Conservation (phyloP, 495 filamentous ascomycete genomes). For the Penicillium daleae region DNA sequence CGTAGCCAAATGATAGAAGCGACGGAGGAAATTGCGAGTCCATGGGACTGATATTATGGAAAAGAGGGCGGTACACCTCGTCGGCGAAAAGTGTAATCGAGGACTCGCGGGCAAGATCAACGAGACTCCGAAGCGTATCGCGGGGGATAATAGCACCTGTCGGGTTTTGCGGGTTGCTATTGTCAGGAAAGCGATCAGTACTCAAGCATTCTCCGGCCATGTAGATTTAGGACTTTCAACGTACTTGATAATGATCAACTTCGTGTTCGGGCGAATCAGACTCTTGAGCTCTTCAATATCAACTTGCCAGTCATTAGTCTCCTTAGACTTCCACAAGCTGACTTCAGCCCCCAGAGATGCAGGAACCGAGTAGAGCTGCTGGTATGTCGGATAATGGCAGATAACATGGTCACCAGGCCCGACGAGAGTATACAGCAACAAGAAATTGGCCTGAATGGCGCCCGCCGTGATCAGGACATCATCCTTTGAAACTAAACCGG, state of each 20-base stretch:
- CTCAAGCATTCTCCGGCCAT: neutral
- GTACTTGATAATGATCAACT: constrained; percentile 69
- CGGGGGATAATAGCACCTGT: constrained; percentile 74
- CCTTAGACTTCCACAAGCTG: constrained; percentile 74
- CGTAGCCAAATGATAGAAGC: constrained; percentile 71
- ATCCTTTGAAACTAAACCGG: constrained; percentile 57
- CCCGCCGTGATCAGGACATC: constrained; percentile 79
- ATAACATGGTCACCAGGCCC: constrained; percentile 86
- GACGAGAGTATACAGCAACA: constrained; percentile 73
- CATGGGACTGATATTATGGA: constrained; percentile 68
- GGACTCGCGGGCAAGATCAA: constrained; percentile 63
- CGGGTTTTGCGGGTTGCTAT: constrained; percentile 88
- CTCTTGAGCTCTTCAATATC: constrained; percentile 67
- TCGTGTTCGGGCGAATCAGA: constrained; percentile 76
- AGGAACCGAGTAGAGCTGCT: constrained; percentile 82
- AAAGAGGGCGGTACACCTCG: constrained; percentile 89
- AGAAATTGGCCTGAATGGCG: constrained; percentile 83
- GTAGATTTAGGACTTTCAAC: neutral
- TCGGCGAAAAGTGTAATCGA: constrained; percentile 74
- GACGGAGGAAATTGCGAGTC: constrained; percentile 66
- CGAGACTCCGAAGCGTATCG: constrained; percentile 60
- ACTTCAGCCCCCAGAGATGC: constrained; percentile 80
- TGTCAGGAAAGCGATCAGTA: constrained; percentile 10
- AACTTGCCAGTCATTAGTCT: constrained; percentile 66
- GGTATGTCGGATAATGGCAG: constrained; percentile 88